Evolutionary conservation across 768 basidiomycete genomes (phyloP), one percentile per base, ranked within the genome.

Genomic region (Thelephora ganbajun): DNA sequence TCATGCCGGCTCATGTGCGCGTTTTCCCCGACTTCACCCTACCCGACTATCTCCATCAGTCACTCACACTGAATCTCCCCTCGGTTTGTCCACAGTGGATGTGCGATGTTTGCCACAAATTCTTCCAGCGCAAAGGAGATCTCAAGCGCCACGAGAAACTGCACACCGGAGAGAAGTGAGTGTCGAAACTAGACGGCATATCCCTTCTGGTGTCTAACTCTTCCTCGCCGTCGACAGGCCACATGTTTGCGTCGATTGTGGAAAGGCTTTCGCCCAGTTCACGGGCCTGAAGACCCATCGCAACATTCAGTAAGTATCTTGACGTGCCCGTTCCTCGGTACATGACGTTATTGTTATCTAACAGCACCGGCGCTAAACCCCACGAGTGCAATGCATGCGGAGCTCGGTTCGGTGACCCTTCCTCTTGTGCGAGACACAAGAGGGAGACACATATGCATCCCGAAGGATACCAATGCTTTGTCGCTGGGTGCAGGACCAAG

Each of bases 331-430:
- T n/a, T 18, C 18, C 20, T 36, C 33, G 22, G 11, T 43, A 12
- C 33, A 26, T 46, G 36, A 22, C 43, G 35, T 49, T 7, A 50
- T 35, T 13, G 44, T 26, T n/a, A 34, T 44, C 12, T 9, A 33
- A 37, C 47, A 82, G 80, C 48, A 71, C 76, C 12, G 65, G 63
- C 39, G 60, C 48, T 9, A 77, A 74, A 58, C 81, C 80, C 1
- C 71, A 67, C 53, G 46, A 45, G 5, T 86, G 83, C 54, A 66
- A 64, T 12, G 63, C 70, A 37, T 84, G 82, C 55, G 48, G 46
- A 9, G 65, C 71, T 26, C 59, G 64, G 12, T 85, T 85, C 53
- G 75, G 75, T 12, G 83, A 85, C 54, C 82, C 80, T 11, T 84
- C 83, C 0, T 83, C 83, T 41, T 66, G 77, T 52, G 65, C 73